Base-by-base conservation (phyloP, 345 rosid genomes). In the Cochlearia excelsa region DNA sequence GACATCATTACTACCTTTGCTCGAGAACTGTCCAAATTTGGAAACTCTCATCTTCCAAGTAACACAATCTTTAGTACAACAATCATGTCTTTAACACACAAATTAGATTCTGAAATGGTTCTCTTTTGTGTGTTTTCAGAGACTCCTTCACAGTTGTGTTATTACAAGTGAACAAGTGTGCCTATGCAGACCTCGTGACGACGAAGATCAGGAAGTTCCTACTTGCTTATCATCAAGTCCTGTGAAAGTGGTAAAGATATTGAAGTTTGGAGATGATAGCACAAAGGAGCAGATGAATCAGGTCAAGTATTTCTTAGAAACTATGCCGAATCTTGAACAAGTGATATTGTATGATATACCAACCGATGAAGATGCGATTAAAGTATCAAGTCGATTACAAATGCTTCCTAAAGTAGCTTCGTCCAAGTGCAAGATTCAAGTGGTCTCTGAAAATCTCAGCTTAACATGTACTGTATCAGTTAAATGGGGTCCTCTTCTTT, bases 251-350 rank as follows among this genome's bases (percentile, higher is more conserved):
- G 2, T 46, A 26, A 34, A 59, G 23, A 47, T 59, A 27, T 9
- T 35, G n/a, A 35, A 4, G 2, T 9, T 30, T 23, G 35, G 39
- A n/a, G 54, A 40, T 48, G 37, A 40, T 2, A 27, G 48, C 47
- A 26, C 46, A 39, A 34, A 47, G 30, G 39, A 56, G 42, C 11
- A 47, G 31, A 56, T 66, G n/a, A 29, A 49, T 35, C 55, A 49
- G 54, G 38, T 57, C 7, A 37, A 40, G 39, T 33, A 40, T 16
- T 31, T 57, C 26, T 7, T 57, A 35, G 35, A 48, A 41, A 56
- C 29, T 9, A 66, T 66, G 70, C 70, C 70, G 3, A 51, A 49
- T 57, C 57, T 57, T 57, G 51, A 66, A 50, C 57, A 41, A 8
- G 6, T 66, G 30, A 30, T 49, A 41, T 26, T 66, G 6, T 16